Conservation (phyloP, 345 rosid genomes). For the Hirschfeldia incana region DNA sequence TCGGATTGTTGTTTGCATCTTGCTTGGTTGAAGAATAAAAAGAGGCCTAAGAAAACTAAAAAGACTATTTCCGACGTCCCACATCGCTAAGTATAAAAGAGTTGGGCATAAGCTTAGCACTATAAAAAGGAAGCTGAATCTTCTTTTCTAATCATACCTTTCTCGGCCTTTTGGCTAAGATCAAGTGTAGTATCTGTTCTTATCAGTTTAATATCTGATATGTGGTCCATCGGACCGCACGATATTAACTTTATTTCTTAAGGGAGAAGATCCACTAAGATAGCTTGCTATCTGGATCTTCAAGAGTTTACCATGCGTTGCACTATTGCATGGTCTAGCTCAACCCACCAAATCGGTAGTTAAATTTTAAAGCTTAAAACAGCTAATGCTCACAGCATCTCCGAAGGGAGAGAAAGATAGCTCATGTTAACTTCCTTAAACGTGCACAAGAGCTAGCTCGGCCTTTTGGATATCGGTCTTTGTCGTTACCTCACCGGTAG, state of each 20-base stretch:
- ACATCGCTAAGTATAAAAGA: not conserved
- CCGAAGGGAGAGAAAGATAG: no score
- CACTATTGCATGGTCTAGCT: not conserved
- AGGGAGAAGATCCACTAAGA: not conserved
- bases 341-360: not conserved
- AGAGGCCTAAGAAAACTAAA: not conserved
- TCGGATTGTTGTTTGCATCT: no score
- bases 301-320: not conserved
- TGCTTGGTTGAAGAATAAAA: not conserved
- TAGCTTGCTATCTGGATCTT: not conserved
- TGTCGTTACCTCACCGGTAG: no score
- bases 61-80: not conserved
- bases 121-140: not conserved
- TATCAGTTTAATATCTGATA: slow-evolving; percentile 58
- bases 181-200: slow-evolving; percentile 69
- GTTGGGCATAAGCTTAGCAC: not conserved
- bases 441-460: not conserved
- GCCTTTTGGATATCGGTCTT: no score
- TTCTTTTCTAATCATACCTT: slow-evolving; percentile 30
- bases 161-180: slow-evolving; percentile 77
- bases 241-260: not conserved
- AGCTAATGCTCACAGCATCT: no score
- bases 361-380: no score
- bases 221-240: not conserved
- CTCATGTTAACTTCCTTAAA: no score